These are phyloP conservation scores for Penicillium diatomitis DNA, from an alignment of 495 filamentous ascomycete genomes.

Conservation along the genomic window DNA sequence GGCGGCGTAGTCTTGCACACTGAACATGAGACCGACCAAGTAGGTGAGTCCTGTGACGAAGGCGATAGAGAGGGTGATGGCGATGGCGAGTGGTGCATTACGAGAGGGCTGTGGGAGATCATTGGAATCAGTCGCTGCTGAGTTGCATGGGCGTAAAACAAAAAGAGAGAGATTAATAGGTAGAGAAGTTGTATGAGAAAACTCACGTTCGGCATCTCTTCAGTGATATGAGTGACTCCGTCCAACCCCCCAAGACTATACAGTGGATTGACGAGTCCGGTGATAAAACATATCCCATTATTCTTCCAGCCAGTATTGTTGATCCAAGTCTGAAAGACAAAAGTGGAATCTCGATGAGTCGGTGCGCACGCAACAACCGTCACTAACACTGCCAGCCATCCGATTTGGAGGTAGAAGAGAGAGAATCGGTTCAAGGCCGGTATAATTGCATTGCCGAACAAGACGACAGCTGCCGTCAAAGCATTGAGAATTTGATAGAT, in stretches of 20 bases:
- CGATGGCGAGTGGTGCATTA: not conserved
- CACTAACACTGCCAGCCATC: not conserved
- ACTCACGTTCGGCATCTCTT: conserved; percentile 1
- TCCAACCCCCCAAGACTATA: conserved; percentile 1
- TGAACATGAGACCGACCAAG: conserved; percentile 1
- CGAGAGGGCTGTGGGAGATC: not conserved
- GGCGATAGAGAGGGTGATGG: not conserved
- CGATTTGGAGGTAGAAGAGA: not conserved
- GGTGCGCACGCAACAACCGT: conserved; percentile 1
- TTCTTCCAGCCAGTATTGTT: conserved; percentile 1
- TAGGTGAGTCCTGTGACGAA: conserved; percentile 1
- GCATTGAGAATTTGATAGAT: not conserved
- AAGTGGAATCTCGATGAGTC: not conserved
- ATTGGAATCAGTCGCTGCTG: not conserved
- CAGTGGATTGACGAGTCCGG: conserved; percentile 1
- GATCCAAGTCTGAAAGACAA: conserved; percentile 1
- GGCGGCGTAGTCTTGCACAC: not conserved
- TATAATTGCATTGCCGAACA: not conserved
- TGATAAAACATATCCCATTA: conserved; percentile 1
- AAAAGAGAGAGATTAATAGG: not conserved
- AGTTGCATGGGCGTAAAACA: not conserved
- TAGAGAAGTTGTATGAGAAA: not conserved
- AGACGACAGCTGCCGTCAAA: not conserved
- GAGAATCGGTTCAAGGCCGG: conserved; percentile 1
- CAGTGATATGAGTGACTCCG: conserved; percentile 1